phyloP scores from a whole-genome alignment of 2,329 filamentous ascomycete genomes.

The Graphiopsis chlorocephala region DNA sequence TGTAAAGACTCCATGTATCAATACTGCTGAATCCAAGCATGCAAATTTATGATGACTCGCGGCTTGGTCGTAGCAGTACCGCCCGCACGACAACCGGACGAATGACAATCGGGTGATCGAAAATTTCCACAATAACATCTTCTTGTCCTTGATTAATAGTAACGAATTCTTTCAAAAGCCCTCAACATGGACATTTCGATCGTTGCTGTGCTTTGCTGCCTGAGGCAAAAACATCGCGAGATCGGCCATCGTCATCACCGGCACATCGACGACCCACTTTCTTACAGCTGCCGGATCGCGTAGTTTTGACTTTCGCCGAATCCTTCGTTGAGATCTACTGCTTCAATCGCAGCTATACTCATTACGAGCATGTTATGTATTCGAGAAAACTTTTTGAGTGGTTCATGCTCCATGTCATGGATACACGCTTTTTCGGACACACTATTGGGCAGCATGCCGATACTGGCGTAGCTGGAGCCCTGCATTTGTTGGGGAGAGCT shows the following conservation, averaged over 20 bases:
- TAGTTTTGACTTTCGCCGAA: not conserved
- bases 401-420: not conserved
- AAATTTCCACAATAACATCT: too few relatives aligned
- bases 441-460: not conserved
- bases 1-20: not conserved
- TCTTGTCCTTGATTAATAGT: too few relatives aligned
- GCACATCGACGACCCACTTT: not conserved
- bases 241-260: not conserved
- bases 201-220: not conserved
- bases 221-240: not conserved
- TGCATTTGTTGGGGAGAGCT: not conserved
- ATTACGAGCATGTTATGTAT: not conserved
- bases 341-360: not conserved
- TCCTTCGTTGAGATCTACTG: not conserved
- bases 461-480: not conserved
- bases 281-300: not conserved
- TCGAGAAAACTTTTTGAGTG: not conserved
- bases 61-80: not conserved
- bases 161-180: too few relatives aligned
- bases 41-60: not conserved
- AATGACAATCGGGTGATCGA: too few relatives aligned
- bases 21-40: not conserved
- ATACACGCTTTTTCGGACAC: not conserved
- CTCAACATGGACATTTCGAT: not conserved
- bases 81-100: not conserved